Evolutionary conservation across 495 filamentous ascomycete genomes (phyloP), one percentile per base, ranked within the genome.

Genomic region (Penicillium taxi): DNA sequence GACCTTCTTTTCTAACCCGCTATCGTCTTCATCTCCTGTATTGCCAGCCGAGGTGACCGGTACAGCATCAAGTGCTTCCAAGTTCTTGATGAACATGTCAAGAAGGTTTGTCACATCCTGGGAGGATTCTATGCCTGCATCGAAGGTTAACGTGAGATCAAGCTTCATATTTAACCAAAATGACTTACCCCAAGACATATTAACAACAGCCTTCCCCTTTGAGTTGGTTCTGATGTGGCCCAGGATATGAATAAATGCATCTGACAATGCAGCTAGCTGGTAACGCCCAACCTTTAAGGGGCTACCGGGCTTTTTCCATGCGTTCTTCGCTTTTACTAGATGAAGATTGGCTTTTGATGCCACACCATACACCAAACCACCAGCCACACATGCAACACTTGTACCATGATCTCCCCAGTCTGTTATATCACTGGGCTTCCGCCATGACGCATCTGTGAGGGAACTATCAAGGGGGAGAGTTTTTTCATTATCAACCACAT

Each of bases 181-280:
- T 5, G 13, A 29, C 26, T 29, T 29, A 29, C 26, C 26, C 26
- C 26, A 29, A 12, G 26, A 29, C 13, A 29, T 29, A 29, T 29
- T 29, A 9, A 29, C 26, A 24, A 24, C 11, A 6, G 6, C 22
- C 22, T 24, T 24, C 11, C 22, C 22, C 22, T 24, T 6, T 11
- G 22, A 6, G 22, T 24, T 24, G 11, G 22, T 11, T 24, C 11
- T 24, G 22, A 24, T 11, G 22, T 24, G 22, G 11, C 22, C 22
- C 11, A 24, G 22, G 11, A 24, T 24, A 24, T 6, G 6, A 6
- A 24, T 6, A 11, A 24, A 24, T 6, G 11, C 22, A 24, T 24
- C 22, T 24, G 22, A 24, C 6, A 24, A 11, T 6, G 22, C 22
- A 6, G 22, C 22, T 6, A 24, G 22, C 22, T 24, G 22, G 22